phyloP scores from a whole-genome alignment of 176 grass and related monocot genomes.

The Themeda triandra region DNA sequence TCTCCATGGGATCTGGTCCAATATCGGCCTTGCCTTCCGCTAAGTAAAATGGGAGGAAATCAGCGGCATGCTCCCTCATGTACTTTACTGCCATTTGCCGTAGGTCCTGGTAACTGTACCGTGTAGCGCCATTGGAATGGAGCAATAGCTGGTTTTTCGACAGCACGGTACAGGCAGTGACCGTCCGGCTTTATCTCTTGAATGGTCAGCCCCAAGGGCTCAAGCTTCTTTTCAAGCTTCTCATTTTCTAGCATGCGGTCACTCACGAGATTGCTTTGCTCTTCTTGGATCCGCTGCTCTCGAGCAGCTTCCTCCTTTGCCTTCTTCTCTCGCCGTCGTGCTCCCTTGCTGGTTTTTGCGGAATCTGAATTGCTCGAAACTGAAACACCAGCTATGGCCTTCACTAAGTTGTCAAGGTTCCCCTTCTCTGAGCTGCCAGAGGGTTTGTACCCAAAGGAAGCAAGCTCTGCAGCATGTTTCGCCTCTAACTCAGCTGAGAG shows the following conservation, averaged over 20 bases:
- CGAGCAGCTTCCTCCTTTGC: slow-evolving; percentile 91
- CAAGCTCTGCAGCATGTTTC: slow-evolving; percentile 69
- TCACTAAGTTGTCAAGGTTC: slow-evolving; percentile 73
- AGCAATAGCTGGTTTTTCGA: slow-evolving; percentile 85
- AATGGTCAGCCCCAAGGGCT: slow-evolving; percentile 70
- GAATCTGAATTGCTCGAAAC: slow-evolving; percentile 44
- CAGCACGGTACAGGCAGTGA: slow-evolving; percentile 91
- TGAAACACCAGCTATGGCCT: slow-evolving; percentile 84
- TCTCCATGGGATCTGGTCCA: slow-evolving; percentile 46
- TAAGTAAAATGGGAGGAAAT: slow-evolving; percentile 90
- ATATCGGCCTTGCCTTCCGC: slow-evolving; percentile 69
- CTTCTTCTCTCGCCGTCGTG: slow-evolving; percentile 62
- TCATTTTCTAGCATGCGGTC: slow-evolving; percentile 77
- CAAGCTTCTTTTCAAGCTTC: slow-evolving; percentile 67
- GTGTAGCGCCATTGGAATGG: slow-evolving; percentile 34
- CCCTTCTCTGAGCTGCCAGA: slow-evolving; percentile 44
- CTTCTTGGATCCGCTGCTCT: slow-evolving; percentile 92
- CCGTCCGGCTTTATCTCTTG: slow-evolving; percentile 94
- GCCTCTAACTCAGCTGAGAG: slow-evolving; percentile 68
- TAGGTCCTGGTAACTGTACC: slow-evolving; percentile 66
- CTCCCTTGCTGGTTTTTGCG: slow-evolving; percentile 66
- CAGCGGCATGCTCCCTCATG: slow-evolving; percentile 58
- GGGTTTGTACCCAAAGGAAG: slow-evolving; percentile 72
- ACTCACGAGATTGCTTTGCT: slow-evolving; percentile 79
- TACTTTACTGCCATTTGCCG: slow-evolving; percentile 75